Conservation (phyloP, 1,284 basidiomycete genomes). For the Trametes pubescens region DNA sequence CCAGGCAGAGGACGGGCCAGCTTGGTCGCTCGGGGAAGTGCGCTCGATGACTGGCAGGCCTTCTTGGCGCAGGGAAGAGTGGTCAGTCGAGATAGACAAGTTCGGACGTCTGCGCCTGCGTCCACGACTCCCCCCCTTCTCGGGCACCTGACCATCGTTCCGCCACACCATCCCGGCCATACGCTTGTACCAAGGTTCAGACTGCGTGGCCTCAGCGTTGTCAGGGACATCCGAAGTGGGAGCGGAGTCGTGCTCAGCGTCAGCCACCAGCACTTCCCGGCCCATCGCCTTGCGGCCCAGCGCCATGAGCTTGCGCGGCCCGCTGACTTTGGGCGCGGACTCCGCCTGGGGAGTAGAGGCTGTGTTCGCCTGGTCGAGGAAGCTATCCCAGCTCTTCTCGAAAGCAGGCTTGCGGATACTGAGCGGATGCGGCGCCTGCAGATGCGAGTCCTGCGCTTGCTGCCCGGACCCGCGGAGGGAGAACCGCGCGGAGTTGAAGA, state of each 20-base stretch:
- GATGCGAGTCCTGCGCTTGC: conserved; percentile 7
- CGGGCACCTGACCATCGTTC: conserved; percentile 23
- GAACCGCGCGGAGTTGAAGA: conserved; percentile 52
- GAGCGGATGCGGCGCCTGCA: conserved; percentile 39
- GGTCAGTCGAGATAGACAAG: conserved; percentile 55
- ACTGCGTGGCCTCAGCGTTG: not conserved
- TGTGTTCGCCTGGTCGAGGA: conserved; percentile 50
- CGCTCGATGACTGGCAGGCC: conserved; percentile 46
- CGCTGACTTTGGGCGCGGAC: conserved; percentile 41
- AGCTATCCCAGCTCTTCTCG: conserved; percentile 59
- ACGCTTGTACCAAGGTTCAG: conserved; percentile 32
- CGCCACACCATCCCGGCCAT: conserved; percentile 42
- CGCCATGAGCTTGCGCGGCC: conserved; percentile 52
- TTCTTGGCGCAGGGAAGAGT: conserved; percentile 36
- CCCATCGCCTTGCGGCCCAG: conserved; percentile 50
- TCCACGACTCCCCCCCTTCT: conserved; percentile 2
- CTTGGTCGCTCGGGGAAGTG: conserved; percentile 31
- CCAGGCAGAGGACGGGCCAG: conserved; percentile 47
- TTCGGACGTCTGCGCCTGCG: conserved; percentile 43
- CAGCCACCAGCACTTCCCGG: conserved; percentile 40
- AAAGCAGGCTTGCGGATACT: conserved; percentile 45
- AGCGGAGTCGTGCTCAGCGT: conserved; percentile 36
- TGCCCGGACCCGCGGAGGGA: conserved; percentile 38
- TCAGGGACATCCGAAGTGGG: not conserved
- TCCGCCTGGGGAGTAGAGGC: conserved; percentile 25